Base-by-base conservation (phyloP, 148 eudicot genomes). In the Selenicereus undatus region DNA sequence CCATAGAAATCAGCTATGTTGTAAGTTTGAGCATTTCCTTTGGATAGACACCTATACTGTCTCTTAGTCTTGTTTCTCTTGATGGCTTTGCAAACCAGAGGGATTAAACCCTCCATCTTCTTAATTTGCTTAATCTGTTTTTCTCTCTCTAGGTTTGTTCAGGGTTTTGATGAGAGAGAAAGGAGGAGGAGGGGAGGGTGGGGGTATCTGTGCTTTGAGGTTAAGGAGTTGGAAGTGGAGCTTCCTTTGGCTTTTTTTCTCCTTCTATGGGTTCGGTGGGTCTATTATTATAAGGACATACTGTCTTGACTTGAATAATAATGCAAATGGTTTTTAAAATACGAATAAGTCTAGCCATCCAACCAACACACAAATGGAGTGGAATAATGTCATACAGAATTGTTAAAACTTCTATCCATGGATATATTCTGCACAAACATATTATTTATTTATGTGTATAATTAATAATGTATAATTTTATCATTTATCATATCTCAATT, bases 61-160 rank as follows among this genome's bases (percentile, higher is more conserved):
- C 88, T 54, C 11, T 88, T 78, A 56, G 85, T 79, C 51, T 69
- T 87, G 74, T 71, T 85, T 73, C 51, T 88, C 81, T 84, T 88
- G 36, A 90, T 81, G 22, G 81, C 83, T 32, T 48, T 87, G 72
- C 9, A 87, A 3, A 88, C 80, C 81, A 84, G 58, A 14, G 92
- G 92, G 36, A 90, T 83, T 27, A 90, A 68, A 58, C 92, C 92
- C 72, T 90, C 92, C 92, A 90, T 86, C 8, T 62, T 74, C 35
- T 70, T 42, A 24, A 11, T 52, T 0, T 64, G 64, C 1, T 39
- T 36, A 36, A 36, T 36, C 10, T 68, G 21, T 32, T 21, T 79
- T 71, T 73, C 26, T 18, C 62, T 18, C 22, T 48, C 52, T 48
- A 39, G 43, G 3, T 39, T 39, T 1, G 43, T 2, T 39, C 8